Percentiles rank a stretch among this genome's conserved stretches.
Conservation (phyloP, 768 basidiomycete species). For the Collybia mongolica region DNA sequence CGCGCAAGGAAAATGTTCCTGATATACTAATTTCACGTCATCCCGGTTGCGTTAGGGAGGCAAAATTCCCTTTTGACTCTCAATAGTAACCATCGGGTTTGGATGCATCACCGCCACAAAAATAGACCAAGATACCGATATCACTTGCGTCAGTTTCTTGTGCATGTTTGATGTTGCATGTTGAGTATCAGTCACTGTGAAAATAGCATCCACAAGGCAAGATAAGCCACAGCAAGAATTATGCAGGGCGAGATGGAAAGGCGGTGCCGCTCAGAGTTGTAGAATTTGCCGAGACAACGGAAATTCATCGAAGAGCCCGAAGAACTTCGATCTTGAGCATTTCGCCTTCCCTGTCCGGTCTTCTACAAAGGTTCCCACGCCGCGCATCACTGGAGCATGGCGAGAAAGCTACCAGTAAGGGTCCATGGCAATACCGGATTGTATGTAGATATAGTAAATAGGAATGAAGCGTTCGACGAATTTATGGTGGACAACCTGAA, state of each 20-base stretch:
- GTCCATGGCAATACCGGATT: no score
- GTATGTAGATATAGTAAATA: no score
- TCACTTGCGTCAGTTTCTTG: no score
- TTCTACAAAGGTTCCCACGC: constrained; percentile 11
- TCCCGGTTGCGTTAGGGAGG: constrained; percentile 7
- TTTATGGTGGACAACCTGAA: no score
- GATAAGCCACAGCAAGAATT: constrained; percentile 2
- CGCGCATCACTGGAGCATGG: constrained; percentile 1
- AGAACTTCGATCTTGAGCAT: constrained; percentile 6
- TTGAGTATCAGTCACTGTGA: no score
- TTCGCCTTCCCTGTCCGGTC: constrained; percentile 7
- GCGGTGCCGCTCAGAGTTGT: constrained; percentile 18
- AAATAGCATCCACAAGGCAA: background rate
- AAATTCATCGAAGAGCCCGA: constrained; percentile 20
- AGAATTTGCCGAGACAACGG: constrained; percentile 16
- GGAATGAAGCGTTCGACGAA: no score
- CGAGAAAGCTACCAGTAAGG: no score
- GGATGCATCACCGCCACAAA: constrained; percentile 6
- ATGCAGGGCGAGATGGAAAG: background rate
- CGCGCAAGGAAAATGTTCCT: constrained; percentile 12
- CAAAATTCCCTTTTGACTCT: constrained; percentile 10
- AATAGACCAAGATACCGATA: background rate
- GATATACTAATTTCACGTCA: constrained; percentile 20
- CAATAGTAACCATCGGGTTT: constrained; percentile 11
- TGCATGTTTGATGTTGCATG: no score